Conservation (phyloP, 2,329 filamentous ascomycete species). For the Rhynchosporium agropyri region DNA sequence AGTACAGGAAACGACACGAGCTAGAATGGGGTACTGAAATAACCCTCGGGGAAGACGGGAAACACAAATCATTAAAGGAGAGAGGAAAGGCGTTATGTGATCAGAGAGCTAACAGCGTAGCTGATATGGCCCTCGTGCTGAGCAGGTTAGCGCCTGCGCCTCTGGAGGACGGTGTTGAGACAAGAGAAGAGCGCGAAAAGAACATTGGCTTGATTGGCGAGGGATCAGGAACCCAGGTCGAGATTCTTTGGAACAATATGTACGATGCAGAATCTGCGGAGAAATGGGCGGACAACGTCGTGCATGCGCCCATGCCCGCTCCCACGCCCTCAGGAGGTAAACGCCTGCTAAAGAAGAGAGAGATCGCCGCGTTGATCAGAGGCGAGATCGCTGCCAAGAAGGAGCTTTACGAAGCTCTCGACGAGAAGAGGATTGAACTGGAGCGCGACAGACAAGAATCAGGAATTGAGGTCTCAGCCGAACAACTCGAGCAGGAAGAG, state of each 20-base stretch:
- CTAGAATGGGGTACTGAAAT: constrained; percentile 59
- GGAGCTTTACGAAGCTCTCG: background rate
- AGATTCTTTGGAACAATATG: constrained; percentile 43
- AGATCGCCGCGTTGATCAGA: background rate
- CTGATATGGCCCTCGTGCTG: constrained; percentile 58
- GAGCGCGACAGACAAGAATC: background rate
- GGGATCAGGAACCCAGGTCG: constrained; percentile 30
- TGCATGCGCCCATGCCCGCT: constrained; percentile 38
- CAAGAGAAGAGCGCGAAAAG: too few species aligned
- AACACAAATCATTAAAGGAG: constrained; percentile 35
- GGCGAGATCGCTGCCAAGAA: background rate
- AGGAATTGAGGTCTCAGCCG: background rate
- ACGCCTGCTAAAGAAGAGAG: background rate
- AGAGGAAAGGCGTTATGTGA: constrained; percentile 58
- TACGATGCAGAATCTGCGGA: constrained; percentile 45
- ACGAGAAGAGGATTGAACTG: background rate
- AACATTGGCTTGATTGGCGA: constrained; percentile 30
- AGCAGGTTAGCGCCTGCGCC: constrained; percentile 23
- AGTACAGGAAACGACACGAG: constrained; percentile 65
- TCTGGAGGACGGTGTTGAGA: constrained; percentile 7
- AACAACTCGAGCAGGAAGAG: background rate
- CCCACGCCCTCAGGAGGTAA: background rate
- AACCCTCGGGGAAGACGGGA: constrained; percentile 35
- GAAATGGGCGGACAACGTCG: constrained; percentile 43
- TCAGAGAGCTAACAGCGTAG: constrained; percentile 63